Base-by-base conservation (phyloP, 768 basidiomycete species). In the Panaeolus cyanescens region DNA sequence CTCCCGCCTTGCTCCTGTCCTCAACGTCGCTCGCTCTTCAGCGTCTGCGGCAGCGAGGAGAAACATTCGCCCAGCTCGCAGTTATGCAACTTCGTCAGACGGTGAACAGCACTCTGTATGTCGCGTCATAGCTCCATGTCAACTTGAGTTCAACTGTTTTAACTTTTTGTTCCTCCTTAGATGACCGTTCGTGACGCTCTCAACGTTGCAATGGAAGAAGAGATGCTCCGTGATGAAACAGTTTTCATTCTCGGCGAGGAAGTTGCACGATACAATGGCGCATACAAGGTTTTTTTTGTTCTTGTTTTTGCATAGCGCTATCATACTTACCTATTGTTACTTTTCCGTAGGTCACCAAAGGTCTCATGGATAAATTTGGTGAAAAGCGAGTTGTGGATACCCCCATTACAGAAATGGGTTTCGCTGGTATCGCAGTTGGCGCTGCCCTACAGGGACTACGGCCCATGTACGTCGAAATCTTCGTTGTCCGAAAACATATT, bases 161-260 rank as follows among this genome's bases (percentile, higher is more conserved):
- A 28, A 36, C 59, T 32, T 17, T 56, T n/a, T 9, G 45, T 30
- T n/a, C 19, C 12, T 42, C 19, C 31, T 53, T 53, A 95, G 94
- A 94, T 96, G 96, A 99, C 95, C 59, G 96, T 97, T 64, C 93
- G 97, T 72, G 97, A 99, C 59, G 97, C 97, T 42, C 89, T 99
- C 65, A 99, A 98, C 78, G 79, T 89, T 59, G 97, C 97, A 30
- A 95, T 99, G 93, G 97, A 98, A 80, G 97, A 99, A 79, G 97
- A 99, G 80, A 99, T 99, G 97, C 74, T 89, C 68, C 89, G 94
- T 45, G 97, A 99, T 76, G 92, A 96, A 74, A 90, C 81, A 33
- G 97, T 99, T 39, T 99, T 96, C 77, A 79, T 99, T 69, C 76
- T 99, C 64, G 97, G 97, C 61, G 97, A 99, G 78, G 97, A 99